Conservation (phyloP, 1,284 basidiomycete species). For the Ustilago curta region DNA sequence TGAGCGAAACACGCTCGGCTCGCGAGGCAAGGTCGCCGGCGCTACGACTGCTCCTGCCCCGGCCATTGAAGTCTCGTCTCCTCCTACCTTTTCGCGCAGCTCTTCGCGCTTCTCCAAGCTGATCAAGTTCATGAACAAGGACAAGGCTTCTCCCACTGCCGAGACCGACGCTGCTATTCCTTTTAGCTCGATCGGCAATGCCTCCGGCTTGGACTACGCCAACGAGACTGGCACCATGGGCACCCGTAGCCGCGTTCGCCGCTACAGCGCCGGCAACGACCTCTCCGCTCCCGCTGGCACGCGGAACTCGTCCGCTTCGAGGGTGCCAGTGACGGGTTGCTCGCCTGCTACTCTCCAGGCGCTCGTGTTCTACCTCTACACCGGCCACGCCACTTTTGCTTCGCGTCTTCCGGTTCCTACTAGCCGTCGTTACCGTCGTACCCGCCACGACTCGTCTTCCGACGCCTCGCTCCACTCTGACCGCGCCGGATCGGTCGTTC, state of each 20-base stretch:
- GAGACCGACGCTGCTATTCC: slow-evolving; percentile 17
- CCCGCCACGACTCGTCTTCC: slow-evolving; percentile 21
- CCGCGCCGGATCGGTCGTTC: slow-evolving; percentile 20
- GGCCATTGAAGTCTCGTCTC: slow-evolving; percentile 10
- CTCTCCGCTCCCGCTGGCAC: slow-evolving; percentile 12
- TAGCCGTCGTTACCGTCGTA: slow-evolving; percentile 21
- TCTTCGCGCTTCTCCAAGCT: slow-evolving; percentile 44
- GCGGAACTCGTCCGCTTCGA: slow-evolving; percentile 17
- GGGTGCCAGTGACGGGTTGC: slow-evolving; percentile 43
- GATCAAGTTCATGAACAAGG: slow-evolving; percentile 50
- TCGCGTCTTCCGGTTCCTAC: slow-evolving; percentile 24
- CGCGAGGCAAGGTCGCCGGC: slow-evolving; percentile 31
- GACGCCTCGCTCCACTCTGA: slow-evolving; percentile 23
- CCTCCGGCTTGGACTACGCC: slow-evolving; percentile 18
- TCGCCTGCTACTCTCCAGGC: slow-evolving; percentile 56
- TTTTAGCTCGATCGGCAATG: slow-evolving; percentile 18
- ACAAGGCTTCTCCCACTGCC: slow-evolving; percentile 20
- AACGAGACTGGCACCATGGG: slow-evolving; percentile 8
- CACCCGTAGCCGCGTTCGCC: slow-evolving; percentile 24
- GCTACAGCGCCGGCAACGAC: slow-evolving; percentile 42
- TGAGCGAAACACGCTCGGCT: slow-evolving; percentile 12
- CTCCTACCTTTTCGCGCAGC: slow-evolving; percentile 29
- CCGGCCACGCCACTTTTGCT: slow-evolving; percentile 54
- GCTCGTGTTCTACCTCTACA: slow-evolving; percentile 59
- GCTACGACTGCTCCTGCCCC: slow-evolving; percentile 6